A percentile compares a stretch with the other conserved stretches of the same genome.
Conservation (phyloP, 768 basidiomycete genomes). For the Boletus reticulatus region DNA sequence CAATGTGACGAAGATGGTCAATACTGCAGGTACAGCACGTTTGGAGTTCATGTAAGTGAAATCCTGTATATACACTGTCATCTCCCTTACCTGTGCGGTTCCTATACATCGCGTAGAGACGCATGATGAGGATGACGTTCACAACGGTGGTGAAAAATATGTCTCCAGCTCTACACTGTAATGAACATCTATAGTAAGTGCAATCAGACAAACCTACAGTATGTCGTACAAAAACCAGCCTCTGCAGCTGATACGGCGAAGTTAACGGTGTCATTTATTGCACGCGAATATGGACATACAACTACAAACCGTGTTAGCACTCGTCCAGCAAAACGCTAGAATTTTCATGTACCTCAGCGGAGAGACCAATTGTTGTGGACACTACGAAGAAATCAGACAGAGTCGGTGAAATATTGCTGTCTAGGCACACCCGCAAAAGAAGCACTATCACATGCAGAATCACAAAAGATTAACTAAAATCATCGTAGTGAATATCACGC, state of each 20-base stretch:
- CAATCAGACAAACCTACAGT: background rate
- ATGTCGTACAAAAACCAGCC: background rate
- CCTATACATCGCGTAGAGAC: slow-evolving; percentile 2
- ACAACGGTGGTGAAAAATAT: slow-evolving; percentile 4
- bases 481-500: background rate
- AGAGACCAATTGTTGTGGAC: background rate
- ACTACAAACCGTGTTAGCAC: background rate
- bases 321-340: background rate
- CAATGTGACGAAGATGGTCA: background rate
- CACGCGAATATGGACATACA: background rate
- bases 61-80: background rate
- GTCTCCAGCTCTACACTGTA: background rate
- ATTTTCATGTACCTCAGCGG: background rate
- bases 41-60: background rate
- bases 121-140: slow-evolving; percentile 1
- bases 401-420: background rate
- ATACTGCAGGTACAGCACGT: background rate
- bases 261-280: background rate
- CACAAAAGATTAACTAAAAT: background rate
- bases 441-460: background rate
- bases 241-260: background rate
- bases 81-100: background rate
- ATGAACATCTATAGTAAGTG: background rate
- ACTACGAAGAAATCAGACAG: background rate
- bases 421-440: background rate